Conservation (phyloP, 768 basidiomycete species). For the Trametes meyenii region DNA sequence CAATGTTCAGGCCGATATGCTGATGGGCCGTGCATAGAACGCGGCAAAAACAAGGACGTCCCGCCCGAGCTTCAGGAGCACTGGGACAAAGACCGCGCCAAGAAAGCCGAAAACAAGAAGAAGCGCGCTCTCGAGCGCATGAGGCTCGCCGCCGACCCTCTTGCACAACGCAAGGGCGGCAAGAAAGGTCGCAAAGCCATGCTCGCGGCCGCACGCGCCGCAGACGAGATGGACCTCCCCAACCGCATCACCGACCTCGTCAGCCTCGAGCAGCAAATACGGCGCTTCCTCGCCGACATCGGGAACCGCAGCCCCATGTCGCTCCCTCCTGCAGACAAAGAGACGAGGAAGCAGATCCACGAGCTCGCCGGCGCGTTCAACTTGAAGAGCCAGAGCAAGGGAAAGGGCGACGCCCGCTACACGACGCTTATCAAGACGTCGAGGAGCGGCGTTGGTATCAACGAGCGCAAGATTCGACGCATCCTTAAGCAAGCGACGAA, state of each 20-base stretch:
- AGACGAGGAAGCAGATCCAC: conserved; percentile 72
- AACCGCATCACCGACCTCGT: conserved; percentile 64
- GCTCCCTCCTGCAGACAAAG: conserved; percentile 80
- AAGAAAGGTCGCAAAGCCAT: conserved; percentile 74
- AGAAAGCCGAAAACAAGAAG: conserved; percentile 78
- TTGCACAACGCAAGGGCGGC: conserved; percentile 62
- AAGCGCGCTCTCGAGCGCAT: conserved; percentile 60
- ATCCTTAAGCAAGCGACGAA: conserved; percentile 40
- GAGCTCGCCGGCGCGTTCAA: conserved; percentile 79
- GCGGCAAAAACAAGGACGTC: conserved; percentile 55
- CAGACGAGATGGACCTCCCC: conserved; percentile 44
- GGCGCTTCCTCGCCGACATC: conserved; percentile 63
- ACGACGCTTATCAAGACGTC: conserved; percentile 76
- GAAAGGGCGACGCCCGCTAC: conserved; percentile 68
- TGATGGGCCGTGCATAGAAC: conserved; percentile 36
- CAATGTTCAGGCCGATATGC: background rate
- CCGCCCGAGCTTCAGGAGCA: conserved; percentile 62
- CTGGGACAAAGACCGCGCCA: conserved; percentile 82
- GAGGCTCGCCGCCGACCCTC: conserved; percentile 61
- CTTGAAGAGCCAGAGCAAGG: conserved; percentile 78
- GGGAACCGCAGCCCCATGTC: conserved; percentile 56
- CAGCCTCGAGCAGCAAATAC: conserved; percentile 71
- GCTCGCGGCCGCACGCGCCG: conserved; percentile 55
- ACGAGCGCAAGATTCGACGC: conserved; percentile 62
- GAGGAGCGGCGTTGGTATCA: conserved; percentile 52